Evolutionary conservation across 2,329 filamentous ascomycete genomes (phyloP).

Genomic region (Ceratocystiopsis brevicomis): DNA sequence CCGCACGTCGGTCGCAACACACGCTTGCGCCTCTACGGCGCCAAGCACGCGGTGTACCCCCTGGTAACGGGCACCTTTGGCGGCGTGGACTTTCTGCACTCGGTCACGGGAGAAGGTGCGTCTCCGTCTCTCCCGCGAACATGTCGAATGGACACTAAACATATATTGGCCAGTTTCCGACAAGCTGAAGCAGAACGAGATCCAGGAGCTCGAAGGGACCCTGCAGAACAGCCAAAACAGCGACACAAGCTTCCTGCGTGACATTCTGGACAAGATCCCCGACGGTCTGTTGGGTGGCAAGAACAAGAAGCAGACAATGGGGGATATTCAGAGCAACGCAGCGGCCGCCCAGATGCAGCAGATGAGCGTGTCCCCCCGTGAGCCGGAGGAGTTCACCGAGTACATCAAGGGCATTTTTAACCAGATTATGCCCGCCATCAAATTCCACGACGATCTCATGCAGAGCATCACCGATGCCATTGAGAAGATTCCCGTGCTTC

Average conservation of each 20-base stretch:
- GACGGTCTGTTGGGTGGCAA: constrained; percentile 59
- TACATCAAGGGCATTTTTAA: constrained; percentile 55
- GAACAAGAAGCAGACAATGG: constrained; percentile 55
- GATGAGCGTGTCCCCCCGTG: constrained; percentile 51
- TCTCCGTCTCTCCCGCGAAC: not conserved
- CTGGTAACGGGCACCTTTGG: constrained; percentile 84
- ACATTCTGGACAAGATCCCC: constrained; percentile 66
- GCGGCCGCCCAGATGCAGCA: constrained; percentile 57
- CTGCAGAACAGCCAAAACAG: constrained; percentile 44
- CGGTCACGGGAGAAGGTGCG: constrained; percentile 51
- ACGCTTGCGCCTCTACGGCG: constrained; percentile 49
- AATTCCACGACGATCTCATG: constrained; percentile 82
- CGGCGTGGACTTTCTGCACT: constrained; percentile 85
- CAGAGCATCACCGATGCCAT: constrained; percentile 59
- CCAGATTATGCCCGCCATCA: constrained; percentile 74
- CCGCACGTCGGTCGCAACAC: constrained; percentile 69
- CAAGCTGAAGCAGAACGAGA: constrained; percentile 79
- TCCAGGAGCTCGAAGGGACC: constrained; percentile 73
- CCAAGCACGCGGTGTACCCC: constrained; percentile 50
- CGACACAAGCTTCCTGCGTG: constrained; percentile 57
- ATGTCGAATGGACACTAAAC: not conserved
- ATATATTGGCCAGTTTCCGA: constrained; percentile 43
- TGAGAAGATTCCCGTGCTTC: constrained; percentile 69
- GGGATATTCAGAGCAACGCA: constrained; percentile 63
- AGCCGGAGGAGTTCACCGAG: constrained; percentile 69